Conservation (phyloP, 176 grass and related monocot genomes). For the Rhynchospora pubera region DNA sequence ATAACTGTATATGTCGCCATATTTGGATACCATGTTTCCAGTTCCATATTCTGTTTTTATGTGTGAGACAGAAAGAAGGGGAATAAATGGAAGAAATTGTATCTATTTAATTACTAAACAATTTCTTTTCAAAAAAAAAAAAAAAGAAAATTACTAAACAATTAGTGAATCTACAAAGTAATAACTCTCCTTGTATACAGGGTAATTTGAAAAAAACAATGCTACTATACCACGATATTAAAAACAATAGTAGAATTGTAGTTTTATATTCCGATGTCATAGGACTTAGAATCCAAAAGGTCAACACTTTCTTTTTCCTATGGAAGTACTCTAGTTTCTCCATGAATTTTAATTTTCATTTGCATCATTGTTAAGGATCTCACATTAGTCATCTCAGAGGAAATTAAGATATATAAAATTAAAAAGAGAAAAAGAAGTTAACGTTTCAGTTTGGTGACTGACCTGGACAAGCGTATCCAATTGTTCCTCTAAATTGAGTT, state of each 20-base stretch:
- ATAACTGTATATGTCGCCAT: too few species aligned
- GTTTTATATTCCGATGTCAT: background rate
- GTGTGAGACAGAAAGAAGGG: background rate
- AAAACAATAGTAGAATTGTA: too few species aligned
- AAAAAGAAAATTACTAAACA: too few species aligned
- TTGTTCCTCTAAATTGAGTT: background rate
- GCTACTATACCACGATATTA: background rate
- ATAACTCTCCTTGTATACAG: background rate
- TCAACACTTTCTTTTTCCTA: too few species aligned
- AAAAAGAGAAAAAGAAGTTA: too few species aligned
- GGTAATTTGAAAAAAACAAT: background rate
- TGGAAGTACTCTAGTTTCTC: background rate
- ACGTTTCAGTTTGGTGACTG: too few species aligned
- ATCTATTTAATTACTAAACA: too few species aligned
- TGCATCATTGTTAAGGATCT: too few species aligned
- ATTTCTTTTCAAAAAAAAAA: too few species aligned
- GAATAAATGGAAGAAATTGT: background rate
- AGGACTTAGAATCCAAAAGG: background rate
- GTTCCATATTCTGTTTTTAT: constrained; percentile 24
- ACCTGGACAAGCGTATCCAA: background rate
- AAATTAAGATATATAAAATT: too few species aligned
- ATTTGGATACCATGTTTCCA: too few species aligned
- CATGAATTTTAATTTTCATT: too few species aligned
- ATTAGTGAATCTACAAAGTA: background rate
- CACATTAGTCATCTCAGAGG: background rate